Percentiles rank a stretch among this genome's conserved stretches.
Evolutionary conservation across 2,329 filamentous ascomycete genomes (phyloP).

Genomic region (Mycosphaerella sp.): DNA sequence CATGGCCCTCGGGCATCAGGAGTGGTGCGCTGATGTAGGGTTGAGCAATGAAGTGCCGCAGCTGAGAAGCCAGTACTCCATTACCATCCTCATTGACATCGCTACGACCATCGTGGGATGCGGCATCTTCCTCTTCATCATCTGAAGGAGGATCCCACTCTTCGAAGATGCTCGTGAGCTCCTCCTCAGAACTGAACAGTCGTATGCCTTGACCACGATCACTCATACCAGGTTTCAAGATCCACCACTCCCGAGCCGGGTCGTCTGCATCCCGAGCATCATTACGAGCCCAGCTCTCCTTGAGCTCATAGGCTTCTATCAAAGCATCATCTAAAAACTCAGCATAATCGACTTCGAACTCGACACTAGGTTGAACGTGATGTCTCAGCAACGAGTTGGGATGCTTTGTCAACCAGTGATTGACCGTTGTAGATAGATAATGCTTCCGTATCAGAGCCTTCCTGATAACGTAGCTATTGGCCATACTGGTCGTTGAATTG

Average conservation of each 20-base stretch:
- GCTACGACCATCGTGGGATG: conserved; percentile 9
- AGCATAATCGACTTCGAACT: conserved; percentile 92
- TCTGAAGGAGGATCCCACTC: conserved; percentile 76
- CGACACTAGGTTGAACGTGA: conserved; percentile 71
- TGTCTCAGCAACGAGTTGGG: conserved; percentile 61
- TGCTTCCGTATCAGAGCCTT: conserved; percentile 97
- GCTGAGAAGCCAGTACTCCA: conserved; percentile 75
- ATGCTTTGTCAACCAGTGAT: conserved; percentile 80
- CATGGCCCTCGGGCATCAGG: conserved; percentile 50
- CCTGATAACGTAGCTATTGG: conserved; percentile 90
- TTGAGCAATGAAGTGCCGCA: conserved; percentile 93
- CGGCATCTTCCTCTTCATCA: conserved; percentile 53
- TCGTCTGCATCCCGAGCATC: conserved; percentile 37
- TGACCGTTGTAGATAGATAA: conserved; percentile 76
- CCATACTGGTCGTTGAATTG: conserved; percentile 57
- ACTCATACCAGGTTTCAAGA: conserved; percentile 95
- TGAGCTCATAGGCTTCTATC: conserved; percentile 74
- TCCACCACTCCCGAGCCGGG: conserved; percentile 73
- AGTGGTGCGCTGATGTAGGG: conserved; percentile 89
- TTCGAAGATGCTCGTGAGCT: conserved; percentile 83
- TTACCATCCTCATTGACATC: conserved; percentile 36
- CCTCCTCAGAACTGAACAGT: conserved; percentile 76
- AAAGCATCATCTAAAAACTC: conserved; percentile 94
- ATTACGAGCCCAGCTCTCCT: conserved; percentile 70
- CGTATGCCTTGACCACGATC: conserved; percentile 90